Evolutionary conservation across 78 protist genomes (phyloP), one percentile per base, ranked within the genome.

Genomic region (Carpediemonas membranifera): DNA sequence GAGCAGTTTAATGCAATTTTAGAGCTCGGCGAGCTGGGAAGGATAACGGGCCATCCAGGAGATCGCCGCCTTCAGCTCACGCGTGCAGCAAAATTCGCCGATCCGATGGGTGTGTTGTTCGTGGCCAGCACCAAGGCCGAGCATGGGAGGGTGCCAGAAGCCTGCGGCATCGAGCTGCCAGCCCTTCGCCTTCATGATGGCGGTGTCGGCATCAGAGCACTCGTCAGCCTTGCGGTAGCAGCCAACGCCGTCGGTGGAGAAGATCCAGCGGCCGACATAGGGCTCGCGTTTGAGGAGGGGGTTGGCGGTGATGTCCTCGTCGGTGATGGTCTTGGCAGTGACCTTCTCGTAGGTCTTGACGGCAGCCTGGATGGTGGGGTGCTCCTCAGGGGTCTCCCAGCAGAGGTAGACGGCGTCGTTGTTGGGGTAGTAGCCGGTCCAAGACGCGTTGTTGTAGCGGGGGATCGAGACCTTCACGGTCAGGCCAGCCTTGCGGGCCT

Each of bases 161-260:
- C n/a, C n/a, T n/a, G n/a, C n/a, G n/a, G n/a, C n/a, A n/a, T n/a
- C n/a, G n/a, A n/a, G n/a, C n/a, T n/a, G n/a, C n/a, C n/a, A n/a
- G n/a, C n/a, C n/a, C n/a, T n/a, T n/a, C n/a, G n/a, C n/a, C n/a
- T n/a, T n/a, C n/a, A n/a, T n/a, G n/a, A n/a, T n/a, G n/a, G n/a
- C n/a, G n/a, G n/a, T n/a, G n/a, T n/a, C n/a, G n/a, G n/a, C n/a
- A n/a, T n/a, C n/a, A n/a, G n/a, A n/a, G n/a, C n/a, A n/a, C n/a
- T n/a, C n/a, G n/a, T n/a, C n/a, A n/a, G n/a, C n/a, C n/a, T n/a
- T n/a, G n/a, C n/a, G n/a, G n/a, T n/a, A n/a, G n/a, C n/a, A n/a
- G 47, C 76, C 78, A 41, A 77, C 82, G 37, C 82, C 82, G 57
- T 77, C 82, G 35, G 82, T 77, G 28, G 77, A 70, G 68, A 77